Conservation (phyloP, 176 grass and related monocot genomes). For the Miscanthus lutarioriparius region DNA sequence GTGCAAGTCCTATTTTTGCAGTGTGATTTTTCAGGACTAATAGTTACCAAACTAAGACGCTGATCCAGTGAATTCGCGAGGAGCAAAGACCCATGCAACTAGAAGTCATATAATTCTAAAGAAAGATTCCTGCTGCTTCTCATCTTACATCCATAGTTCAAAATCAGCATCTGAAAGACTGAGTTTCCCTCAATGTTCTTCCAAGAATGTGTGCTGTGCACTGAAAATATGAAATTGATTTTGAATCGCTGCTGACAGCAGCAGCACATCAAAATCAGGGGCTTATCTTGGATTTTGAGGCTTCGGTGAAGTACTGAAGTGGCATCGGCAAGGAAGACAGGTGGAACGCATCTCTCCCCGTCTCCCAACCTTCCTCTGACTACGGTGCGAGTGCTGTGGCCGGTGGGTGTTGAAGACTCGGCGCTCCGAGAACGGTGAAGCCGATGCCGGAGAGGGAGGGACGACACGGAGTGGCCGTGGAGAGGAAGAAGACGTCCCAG, state of each 20-base stretch:
- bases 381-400: conserved; percentile 40
- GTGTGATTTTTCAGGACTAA: neutral
- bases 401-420: neutral
- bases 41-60: neutral
- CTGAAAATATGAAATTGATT: neutral
- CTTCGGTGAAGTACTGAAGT: neutral
- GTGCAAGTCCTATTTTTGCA: neutral
- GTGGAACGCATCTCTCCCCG: neutral
- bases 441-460: neutral
- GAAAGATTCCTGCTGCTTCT: neutral
- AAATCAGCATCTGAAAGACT: neutral
- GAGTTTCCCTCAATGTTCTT: neutral
- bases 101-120: neutral
- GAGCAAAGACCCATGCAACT: neutral
- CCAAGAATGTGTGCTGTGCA: neutral
- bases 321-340: neutral
- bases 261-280: neutral
- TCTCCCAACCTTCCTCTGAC: neutral
- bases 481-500: neutral
- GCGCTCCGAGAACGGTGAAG: neutral
- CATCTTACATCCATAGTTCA: neutral
- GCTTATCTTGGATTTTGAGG: neutral
- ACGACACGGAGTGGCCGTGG: neutral
- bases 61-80: neutral
- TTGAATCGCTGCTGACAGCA: neutral